These are phyloP conservation scores for Aspergillus bertholletiae DNA, from an alignment of 495 filamentous ascomycete genomes.

Conservation along the genomic window DNA sequence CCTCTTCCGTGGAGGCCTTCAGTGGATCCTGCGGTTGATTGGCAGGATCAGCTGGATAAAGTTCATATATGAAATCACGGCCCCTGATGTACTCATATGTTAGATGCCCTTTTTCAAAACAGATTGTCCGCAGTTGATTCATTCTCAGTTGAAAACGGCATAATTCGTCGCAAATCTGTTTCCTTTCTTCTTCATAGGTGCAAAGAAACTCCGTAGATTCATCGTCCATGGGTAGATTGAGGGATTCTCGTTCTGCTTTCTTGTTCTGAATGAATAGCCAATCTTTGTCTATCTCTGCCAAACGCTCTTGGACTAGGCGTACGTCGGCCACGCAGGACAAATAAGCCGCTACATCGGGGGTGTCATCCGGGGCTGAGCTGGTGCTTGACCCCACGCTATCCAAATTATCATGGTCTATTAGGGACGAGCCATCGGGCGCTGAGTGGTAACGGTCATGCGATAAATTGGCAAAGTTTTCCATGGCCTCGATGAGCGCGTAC, in stretches of 20 bases:
- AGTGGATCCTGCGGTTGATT: neutral
- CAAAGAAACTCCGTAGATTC: slow-evolving; percentile 22
- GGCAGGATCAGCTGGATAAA: neutral
- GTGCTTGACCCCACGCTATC: neutral
- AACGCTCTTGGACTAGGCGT: slow-evolving; percentile 22
- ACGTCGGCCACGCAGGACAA: slow-evolving; percentile 26
- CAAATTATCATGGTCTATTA: neutral
- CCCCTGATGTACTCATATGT: slow-evolving; percentile 10
- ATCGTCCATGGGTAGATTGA: slow-evolving; percentile 20
- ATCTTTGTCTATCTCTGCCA: slow-evolving; percentile 23
- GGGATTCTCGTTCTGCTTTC: slow-evolving; percentile 4
- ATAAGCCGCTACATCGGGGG: slow-evolving; percentile 17
- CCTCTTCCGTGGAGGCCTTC: neutral
- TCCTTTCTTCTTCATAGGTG: slow-evolving; percentile 16
- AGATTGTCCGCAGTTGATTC: slow-evolving; percentile 13
- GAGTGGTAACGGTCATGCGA: neutral
- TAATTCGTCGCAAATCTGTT: slow-evolving; percentile 16
- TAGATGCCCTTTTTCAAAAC: slow-evolving; percentile 15
- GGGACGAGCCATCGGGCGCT: neutral
- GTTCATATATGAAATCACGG: neutral
- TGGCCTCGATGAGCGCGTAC: slow-evolving; percentile 16
- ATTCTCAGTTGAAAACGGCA: slow-evolving; percentile 17
- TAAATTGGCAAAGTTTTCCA: slow-evolving; percentile 11
- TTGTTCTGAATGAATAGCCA: slow-evolving; percentile 18
- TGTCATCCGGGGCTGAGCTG: neutral